Evolutionary conservation across 345 rosid genomes (phyloP).

Genomic region (rapeseed (Brassica napus)): DNA sequence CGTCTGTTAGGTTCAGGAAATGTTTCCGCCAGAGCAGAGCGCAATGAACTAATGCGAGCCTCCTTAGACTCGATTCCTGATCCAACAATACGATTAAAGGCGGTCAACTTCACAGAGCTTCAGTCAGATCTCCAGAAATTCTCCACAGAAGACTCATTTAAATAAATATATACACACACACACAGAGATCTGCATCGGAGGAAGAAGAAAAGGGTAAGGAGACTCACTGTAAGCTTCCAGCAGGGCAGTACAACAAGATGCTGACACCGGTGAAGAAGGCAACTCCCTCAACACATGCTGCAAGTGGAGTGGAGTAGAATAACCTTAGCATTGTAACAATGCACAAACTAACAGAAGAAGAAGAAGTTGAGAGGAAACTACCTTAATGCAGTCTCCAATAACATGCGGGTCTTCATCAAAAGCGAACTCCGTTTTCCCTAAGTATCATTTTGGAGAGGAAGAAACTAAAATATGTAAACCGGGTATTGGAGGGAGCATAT

Average conservation of each 20-base stretch:
- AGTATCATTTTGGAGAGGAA: slow-evolving; percentile 6
- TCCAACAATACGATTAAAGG: slow-evolving; percentile 26
- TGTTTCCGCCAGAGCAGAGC: slow-evolving; percentile 82
- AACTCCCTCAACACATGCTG: slow-evolving; percentile 97
- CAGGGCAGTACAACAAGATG: slow-evolving; percentile 94
- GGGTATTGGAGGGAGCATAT: not conserved
- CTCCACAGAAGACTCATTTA: not conserved
- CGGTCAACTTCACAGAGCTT: slow-evolving; percentile 1
- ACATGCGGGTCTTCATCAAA: slow-evolving; percentile 96
- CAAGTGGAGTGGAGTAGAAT: slow-evolving; percentile 28
- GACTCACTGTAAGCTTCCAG: slow-evolving; percentile 93
- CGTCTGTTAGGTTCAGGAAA: slow-evolving; percentile 99
- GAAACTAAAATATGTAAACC: not conserved
- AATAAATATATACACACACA: not conserved
- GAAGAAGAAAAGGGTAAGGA: slow-evolving; percentile 21
- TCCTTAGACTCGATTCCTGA: slow-evolving; percentile 92
- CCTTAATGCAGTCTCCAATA: slow-evolving; percentile 98
- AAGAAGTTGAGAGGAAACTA: slow-evolving; percentile 36
- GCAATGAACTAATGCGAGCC: slow-evolving; percentile 77
- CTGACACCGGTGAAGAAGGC: slow-evolving; percentile 98
- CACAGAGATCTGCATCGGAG: slow-evolving; percentile 11
- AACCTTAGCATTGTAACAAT: slow-evolving; percentile 30
- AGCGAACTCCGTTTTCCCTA: slow-evolving; percentile 88
- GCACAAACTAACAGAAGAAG: slow-evolving; percentile 6
- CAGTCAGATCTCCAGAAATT: slow-evolving; percentile 24